Evolutionary conservation across 345 rosid genomes (phyloP).

Genomic region (Hibiscus syriacus): DNA sequence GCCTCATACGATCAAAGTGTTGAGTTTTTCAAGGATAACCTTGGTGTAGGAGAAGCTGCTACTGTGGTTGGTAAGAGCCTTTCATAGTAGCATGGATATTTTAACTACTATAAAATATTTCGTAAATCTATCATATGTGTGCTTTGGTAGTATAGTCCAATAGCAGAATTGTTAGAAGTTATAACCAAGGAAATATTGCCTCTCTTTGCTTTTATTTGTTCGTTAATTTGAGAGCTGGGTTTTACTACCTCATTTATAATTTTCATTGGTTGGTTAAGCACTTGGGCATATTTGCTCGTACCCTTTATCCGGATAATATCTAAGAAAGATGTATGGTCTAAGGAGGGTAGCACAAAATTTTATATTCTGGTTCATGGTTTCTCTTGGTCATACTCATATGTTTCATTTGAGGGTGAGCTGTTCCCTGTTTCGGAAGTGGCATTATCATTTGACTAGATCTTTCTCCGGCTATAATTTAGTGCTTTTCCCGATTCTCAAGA

Average conservation of each 20-base stretch:
- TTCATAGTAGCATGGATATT: background rate
- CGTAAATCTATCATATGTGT: background rate
- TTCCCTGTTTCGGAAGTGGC: background rate
- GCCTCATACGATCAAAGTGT: conserved; percentile 1
- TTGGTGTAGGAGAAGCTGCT: background rate
- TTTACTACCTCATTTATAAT: no score
- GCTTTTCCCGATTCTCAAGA: background rate
- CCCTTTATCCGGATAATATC: no score
- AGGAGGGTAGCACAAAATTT: no score
- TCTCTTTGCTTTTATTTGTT: no score
- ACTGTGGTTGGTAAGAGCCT: background rate
- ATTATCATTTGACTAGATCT: background rate
- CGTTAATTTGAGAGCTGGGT: no score
- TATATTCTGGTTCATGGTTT: background rate
- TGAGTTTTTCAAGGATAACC: background rate
- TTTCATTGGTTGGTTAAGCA: background rate
- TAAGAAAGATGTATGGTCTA: no score
- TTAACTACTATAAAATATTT: background rate
- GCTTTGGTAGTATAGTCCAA: no score
- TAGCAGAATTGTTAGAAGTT: no score
- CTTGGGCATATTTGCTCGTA: background rate
- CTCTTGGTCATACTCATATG: background rate
- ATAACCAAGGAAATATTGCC: no score
- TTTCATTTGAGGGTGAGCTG: background rate
- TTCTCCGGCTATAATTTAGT: background rate